Evolutionary conservation across 1,284 basidiomycete species (phyloP), one percentile per base, ranked within the genome.

Genomic region (Apiotrichum sp.): DNA sequence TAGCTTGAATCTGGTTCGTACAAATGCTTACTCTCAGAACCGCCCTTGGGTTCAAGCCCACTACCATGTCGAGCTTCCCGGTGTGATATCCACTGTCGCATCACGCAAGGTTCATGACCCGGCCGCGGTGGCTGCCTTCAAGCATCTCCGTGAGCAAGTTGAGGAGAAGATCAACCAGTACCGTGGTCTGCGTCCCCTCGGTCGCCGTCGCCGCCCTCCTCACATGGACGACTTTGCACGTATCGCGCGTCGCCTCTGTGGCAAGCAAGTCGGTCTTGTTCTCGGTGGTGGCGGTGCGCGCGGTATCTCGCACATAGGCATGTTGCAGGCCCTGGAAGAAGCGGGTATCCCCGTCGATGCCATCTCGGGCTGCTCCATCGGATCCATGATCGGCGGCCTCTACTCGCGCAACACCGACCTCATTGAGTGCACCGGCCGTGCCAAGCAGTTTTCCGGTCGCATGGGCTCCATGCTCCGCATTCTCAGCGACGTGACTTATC

Each of bases 381-480:
- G 95, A 0, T 83, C 88, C 3, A 86, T 98, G 57, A 86, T 99
- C 46, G 95, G 93, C n/a, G 96, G 93, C 0, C 78, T 99, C 32
- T 99, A 98, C 76, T 93, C 96, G 7, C 83, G 88, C 34, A 93
- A 97, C 70, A 92, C 89, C 31, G 91, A 98, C 72, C 77, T 97
- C 29, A 83, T 98, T 43, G 89, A 89, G 36, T 88, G 85, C 52
- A 80, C 88, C 6, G 93, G 88, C 2, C 82, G 93, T 45, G 85
- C 88, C 8, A 77, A 77, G 61, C 74, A 76, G 62, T 73, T 98
- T 74, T 87, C 89, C 57, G 86, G 89, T 2, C 81, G 83, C 55
- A 93, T 98, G 92, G 84, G 88, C 4, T 95, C 91, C 61, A 85
- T 97, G 60, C 97, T 93, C 92, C 82, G 95, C 48, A 86, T 98